Conservation (phyloP, 768 basidiomycete species). For the Dendrothele bispora region DNA sequence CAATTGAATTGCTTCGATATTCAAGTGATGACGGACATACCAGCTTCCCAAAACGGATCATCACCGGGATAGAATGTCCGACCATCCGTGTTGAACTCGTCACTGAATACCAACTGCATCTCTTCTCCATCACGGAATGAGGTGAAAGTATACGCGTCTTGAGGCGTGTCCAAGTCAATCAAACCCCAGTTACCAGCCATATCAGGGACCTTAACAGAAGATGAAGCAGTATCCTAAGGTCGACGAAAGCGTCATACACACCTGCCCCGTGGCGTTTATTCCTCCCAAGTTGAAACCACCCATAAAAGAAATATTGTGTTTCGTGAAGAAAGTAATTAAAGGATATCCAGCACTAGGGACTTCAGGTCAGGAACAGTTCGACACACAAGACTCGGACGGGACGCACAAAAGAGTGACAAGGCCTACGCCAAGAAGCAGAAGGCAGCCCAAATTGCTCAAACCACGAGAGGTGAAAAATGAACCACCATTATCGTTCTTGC, state of each 20-base stretch:
- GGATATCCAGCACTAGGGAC: constrained; percentile 60
- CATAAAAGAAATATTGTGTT: constrained; percentile 33
- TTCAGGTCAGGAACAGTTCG: neutral
- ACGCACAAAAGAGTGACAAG: constrained; percentile 63
- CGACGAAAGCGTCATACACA: constrained; percentile 11
- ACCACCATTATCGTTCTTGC: constrained; percentile 56
- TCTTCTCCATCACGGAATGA: constrained; percentile 54
- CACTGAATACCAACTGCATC: constrained; percentile 78
- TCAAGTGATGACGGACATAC: neutral
- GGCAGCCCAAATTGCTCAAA: constrained; percentile 68
- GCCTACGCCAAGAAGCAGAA: constrained; percentile 53
- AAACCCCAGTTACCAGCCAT: constrained; percentile 67
- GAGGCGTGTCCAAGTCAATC: constrained; percentile 77
- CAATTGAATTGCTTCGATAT: neutral
- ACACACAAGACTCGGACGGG: constrained; percentile 4
- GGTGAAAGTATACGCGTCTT: constrained; percentile 48
- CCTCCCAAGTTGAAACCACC: constrained; percentile 73
- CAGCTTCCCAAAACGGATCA: constrained; percentile 88
- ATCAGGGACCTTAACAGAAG: constrained; percentile 44
- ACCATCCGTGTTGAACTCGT: constrained; percentile 82
- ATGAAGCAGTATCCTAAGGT: neutral
- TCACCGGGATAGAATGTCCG: constrained; percentile 86
- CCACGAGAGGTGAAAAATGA: constrained; percentile 72
- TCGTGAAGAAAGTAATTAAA: constrained; percentile 55
- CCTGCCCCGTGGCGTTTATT: constrained; percentile 76